Evolutionary conservation across 768 basidiomycete genomes (phyloP), one percentile per base, ranked within the genome.

Genomic region (Peribolospora baueri): DNA sequence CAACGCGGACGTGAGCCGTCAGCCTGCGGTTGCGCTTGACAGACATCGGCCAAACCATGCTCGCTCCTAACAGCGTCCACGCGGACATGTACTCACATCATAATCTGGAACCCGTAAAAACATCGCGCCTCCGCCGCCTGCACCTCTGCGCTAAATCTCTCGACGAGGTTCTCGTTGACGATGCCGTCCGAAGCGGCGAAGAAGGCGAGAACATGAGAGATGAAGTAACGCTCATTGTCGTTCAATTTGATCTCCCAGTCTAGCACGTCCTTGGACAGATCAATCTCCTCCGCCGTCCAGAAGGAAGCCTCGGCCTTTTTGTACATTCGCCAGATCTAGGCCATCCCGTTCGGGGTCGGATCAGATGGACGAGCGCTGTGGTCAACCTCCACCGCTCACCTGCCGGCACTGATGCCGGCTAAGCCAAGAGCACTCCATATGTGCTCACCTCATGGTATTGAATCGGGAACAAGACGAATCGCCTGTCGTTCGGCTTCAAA

Each of bases 51-150:
- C 25, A 25, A 25, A 25, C 25, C 25, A 25, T 25, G 25, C 25
- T 25, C 25, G 46, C 37, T 39, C 49, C 48, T n/a, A 42, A 41
- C 48, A 5, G 5, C 4, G 14, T 37, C 3, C 53, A 47, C 2
- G 38, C 42, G 13, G 42, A 11, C 4, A 40, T 1, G 14, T 13
- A 64, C 64, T 45, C 56, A 72, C 78, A 90, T 93, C 87, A 93
- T 93, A 61, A 93, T 84, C 66, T 93, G 87, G 71, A 90, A 91
- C 14, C 87, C 87, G 63, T 91, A 93, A 70, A 93, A 93, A 66
- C 83, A 88, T 4, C 87, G 81, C 4, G 85, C 87, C 67, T 93
- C 87, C 3, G 87, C 81, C 0, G 73, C 76, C 64, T 90, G 86
- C 4, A 91, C 83, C 65, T 91, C 87, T 52, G 77, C 79, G 5